Base-by-base conservation (phyloP, 2,329 filamentous ascomycete species). In the Ramularia endophylla region DNA sequence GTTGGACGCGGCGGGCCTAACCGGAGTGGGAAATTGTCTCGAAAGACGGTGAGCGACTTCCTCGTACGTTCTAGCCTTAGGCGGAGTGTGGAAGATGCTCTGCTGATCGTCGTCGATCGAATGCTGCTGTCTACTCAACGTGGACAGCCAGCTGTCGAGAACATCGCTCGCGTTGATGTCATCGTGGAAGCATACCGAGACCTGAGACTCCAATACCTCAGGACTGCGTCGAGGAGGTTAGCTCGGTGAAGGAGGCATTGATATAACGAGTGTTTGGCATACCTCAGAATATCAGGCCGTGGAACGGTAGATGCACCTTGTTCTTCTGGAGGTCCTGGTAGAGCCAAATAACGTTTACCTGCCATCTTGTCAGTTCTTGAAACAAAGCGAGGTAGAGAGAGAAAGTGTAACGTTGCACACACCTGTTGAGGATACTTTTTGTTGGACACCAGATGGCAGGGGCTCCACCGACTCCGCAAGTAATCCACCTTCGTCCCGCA, bases 401-500 rank as follows among this genome's bases (percentile, higher is more conserved):
- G 20, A 17, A 5, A 34, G 20, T n/a, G n/a, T 13, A 32, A 15
- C 8, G 16, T 15, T 13, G 3, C 9, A 48, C 56, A 33, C 39
- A 63, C 62, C 61, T 30, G 48, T 58, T 8, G 55, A 58, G 2
- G 61, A 62, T 1, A 61, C 44, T 37, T 60, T 64, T 33, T 61
- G 60, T 32, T 63, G 52, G 6, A 60, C 56, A 8, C 46, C 50
- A 2, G 48, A 41, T 6, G 56, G 52, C 12, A 60, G 43, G 20
- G 36, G 42, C 19, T 37, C 33, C 19, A 41, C 38, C 8, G 6
- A 17, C 13, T 43, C 13, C 13, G 46, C 36, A 12, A 60, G 50
- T 35, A 59, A 40, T 4, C 55, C 56, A 27, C 57, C 57, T 39
- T 60, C 57, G 31, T 61, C 58, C 20, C 46, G 46, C 25, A 50